A percentile compares a stretch with the other conserved stretches of the same genome.
Conservation (phyloP, 192 early-diverging fungal species). For the Gamsiella multidivaricata region DNA sequence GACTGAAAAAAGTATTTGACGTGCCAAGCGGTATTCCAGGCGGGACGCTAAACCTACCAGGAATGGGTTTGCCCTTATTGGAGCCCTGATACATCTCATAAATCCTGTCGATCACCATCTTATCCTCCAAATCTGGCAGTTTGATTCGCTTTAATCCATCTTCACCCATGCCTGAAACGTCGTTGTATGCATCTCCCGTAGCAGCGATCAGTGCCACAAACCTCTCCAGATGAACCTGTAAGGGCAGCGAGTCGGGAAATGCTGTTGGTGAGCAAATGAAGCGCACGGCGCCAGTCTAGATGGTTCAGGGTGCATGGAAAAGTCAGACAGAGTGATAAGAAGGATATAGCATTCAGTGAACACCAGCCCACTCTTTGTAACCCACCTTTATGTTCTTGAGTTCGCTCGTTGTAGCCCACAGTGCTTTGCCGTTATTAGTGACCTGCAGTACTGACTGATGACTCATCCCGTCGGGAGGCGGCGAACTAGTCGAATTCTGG, state of each 20-base stretch:
- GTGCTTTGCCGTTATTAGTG: slow-evolving; percentile 79
- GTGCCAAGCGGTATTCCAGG: too few species aligned
- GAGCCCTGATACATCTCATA: slow-evolving; percentile 75
- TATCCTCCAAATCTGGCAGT: slow-evolving; percentile 78
- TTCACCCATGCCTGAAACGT: slow-evolving; percentile 77
- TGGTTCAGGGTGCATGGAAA: too few species aligned
- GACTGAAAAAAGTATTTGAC: background rate
- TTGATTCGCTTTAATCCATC: slow-evolving; percentile 79
- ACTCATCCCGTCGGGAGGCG: slow-evolving; percentile 68
- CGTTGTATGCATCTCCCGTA: slow-evolving; percentile 77
- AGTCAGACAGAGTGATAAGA: too few species aligned
- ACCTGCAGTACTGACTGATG: slow-evolving; percentile 63
- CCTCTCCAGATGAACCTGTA: slow-evolving; percentile 62
- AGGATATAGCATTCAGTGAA: too few species aligned
- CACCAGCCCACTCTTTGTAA: too few species aligned
- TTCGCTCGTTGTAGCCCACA: slow-evolving; percentile 63
- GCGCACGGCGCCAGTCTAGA: slow-evolving; percentile 55
- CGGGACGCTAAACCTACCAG: too few species aligned
- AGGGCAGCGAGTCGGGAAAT: slow-evolving; percentile 56
- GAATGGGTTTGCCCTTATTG: slow-evolving; percentile 24
- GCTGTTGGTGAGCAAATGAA: slow-evolving; percentile 56
- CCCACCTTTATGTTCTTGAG: slow-evolving; percentile 55
- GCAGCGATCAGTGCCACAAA: slow-evolving; percentile 70
- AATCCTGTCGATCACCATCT: slow-evolving; percentile 47
- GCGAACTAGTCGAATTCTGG: background rate